Percentiles rank a stretch among this genome's conserved stretches.
These are phyloP conservation scores for Trichoderma reesei DNA, from an alignment of 495 filamentous ascomycete species.

Conservation along the genomic window DNA sequence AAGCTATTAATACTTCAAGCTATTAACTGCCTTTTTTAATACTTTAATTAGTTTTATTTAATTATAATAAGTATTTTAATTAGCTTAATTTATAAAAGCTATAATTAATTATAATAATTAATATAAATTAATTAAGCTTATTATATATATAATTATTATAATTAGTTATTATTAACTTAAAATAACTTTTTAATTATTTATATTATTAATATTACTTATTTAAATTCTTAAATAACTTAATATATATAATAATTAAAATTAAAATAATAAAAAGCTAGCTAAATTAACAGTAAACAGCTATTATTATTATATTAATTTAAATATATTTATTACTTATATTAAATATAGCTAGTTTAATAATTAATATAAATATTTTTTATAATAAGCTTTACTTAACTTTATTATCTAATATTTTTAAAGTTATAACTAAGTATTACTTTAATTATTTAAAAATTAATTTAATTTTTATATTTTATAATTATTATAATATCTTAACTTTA, in stretches of 20 bases:
- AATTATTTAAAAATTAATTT: constrained; percentile 7
- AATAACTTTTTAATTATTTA: too few species aligned
- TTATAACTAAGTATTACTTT: neutral
- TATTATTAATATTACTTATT: too few species aligned
- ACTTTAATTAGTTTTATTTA: neutral
- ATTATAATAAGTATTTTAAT: neutral
- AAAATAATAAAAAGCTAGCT: constrained; percentile 7
- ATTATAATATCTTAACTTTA: constrained; percentile 8
- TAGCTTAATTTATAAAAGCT: neutral
- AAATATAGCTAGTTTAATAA: neutral
- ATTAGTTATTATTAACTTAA: constrained; percentile 9
- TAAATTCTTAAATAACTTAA: too few species aligned
- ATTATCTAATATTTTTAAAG: neutral
- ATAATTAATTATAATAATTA: neutral
- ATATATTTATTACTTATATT: constrained; percentile 1
- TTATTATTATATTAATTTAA: constrained; percentile 8
- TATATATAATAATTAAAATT: constrained; percentile 10
- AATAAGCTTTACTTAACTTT: constrained; percentile 9
- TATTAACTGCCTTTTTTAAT: too few species aligned
- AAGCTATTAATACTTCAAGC: too few species aligned
- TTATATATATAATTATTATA: neutral
- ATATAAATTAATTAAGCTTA: neutral
- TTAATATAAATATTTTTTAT: neutral
- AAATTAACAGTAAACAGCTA: constrained; percentile 10
- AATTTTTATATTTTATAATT: too few species aligned